Evolutionary conservation across 2,329 filamentous ascomycete species (phyloP).

Genomic region (Boeremia exigua): DNA sequence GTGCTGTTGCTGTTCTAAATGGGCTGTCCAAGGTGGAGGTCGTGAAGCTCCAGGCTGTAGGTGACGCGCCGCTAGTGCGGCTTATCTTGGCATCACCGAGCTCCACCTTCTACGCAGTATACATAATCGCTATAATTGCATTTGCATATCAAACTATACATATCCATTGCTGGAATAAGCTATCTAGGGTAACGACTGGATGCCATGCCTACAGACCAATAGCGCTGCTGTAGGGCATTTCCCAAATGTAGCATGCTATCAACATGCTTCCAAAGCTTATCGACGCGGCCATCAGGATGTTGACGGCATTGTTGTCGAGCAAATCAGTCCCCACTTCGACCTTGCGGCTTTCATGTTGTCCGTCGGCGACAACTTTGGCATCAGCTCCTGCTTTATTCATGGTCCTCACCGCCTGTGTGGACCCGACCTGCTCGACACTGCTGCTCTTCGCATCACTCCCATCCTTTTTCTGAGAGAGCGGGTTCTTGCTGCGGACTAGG

Average conservation of each 20-base stretch:
- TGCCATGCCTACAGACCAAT: conserved; percentile 16
- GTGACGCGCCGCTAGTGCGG: conserved; percentile 38
- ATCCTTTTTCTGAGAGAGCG: conserved; percentile 37
- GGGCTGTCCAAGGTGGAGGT: conserved; percentile 21
- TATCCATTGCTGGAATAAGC: neutral
- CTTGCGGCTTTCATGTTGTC: conserved; percentile 56
- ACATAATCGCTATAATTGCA: too few species aligned
- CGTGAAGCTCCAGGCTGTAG: conserved; percentile 38
- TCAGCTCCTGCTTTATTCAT: conserved; percentile 40
- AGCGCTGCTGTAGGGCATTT: conserved; percentile 38
- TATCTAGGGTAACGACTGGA: neutral
- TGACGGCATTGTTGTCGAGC: conserved; percentile 95
- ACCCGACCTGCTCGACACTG: conserved; percentile 24
- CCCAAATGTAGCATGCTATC: conserved; percentile 40
- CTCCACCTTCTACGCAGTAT: neutral
- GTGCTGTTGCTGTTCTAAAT: conserved; percentile 3
- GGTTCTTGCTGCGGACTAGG: conserved; percentile 43
- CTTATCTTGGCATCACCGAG: conserved; percentile 31
- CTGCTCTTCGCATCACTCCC: conserved; percentile 43
- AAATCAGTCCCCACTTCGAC: conserved; percentile 72
- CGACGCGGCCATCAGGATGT: conserved; percentile 83
- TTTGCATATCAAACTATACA: neutral
- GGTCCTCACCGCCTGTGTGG: conserved; percentile 38
- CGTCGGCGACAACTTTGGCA: conserved; percentile 35
- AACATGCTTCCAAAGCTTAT: conserved; percentile 83